Evolutionary conservation across 345 rosid genomes (phyloP), one percentile per base, ranked within the genome.

Genomic region (Brassica nigra): DNA sequence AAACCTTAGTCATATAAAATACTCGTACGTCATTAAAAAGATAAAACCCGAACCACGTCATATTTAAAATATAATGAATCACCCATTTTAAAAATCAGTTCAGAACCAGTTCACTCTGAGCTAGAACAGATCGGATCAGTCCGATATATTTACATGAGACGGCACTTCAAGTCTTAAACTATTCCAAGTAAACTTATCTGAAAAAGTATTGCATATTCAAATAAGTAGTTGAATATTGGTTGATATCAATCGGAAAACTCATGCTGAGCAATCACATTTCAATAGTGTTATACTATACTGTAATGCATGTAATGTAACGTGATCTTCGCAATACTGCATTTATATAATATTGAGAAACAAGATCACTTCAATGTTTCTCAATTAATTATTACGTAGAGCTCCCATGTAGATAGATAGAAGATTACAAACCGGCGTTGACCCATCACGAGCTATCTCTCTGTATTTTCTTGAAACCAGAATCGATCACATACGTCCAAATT

Each of bases 401-500:
- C 57, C 65, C 2, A 14, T 11, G 57, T 55, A 39, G 44, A 39
- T 39, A 39, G 44, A 6, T 39, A 66, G 66, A 29, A 29, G 42
- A 52, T 72, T 8, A 39, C 31, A 66, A 58, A 73, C 55, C 78
- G 77, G 82, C 74, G 57, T 66, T 33, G 20, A 73, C 82, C 82
- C 69, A 73, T 77, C 77, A 79, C 68, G 69, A 79, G 82, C 11
- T 8, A 37, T 37, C 74, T 12, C 47, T 44, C 61, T 52, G 18
- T 28, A 34, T 37, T 65, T 70, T 10, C 12, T n/a, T 36, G 78
- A 49, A 12, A 72, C 67, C 42, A 59, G 69, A 66, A 66, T 69
- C 75, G 76, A 74, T 80, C 83, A 80, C 59, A 80, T 80, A 80
- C 83, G 70, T 80, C 83, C 83, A 68, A 80, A 68, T 49, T 27